Conservation (phyloP, 805 yeast genomes). For the Tetrapisispora arboricola region DNA sequence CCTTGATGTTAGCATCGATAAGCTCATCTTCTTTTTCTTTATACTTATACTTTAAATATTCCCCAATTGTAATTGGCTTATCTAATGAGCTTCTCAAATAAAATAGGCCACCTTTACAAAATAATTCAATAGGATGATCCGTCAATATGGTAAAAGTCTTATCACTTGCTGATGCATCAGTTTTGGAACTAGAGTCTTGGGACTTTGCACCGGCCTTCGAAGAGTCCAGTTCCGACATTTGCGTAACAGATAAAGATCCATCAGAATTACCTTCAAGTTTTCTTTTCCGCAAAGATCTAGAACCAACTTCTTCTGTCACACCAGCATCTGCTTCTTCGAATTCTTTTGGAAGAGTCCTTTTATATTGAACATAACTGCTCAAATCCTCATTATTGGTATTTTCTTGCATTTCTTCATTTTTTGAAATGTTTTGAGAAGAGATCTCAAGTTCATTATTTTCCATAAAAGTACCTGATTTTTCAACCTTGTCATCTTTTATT, state of each 20-base stretch:
- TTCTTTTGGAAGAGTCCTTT: background rate
- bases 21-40: slow-evolving; percentile 25
- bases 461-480: too few species aligned
- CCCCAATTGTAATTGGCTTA: slow-evolving; percentile 25
- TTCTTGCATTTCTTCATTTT: background rate
- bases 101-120: slow-evolving; percentile 26
- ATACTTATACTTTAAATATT: slow-evolving; percentile 25
- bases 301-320: slow-evolving; percentile 5
- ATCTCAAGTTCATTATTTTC: too few species aligned
- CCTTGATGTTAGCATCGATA: slow-evolving; percentile 12
- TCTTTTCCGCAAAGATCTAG: slow-evolving; percentile 8
- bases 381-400: background rate
- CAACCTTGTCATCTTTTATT: too few species aligned
- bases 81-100: slow-evolving; percentile 20
- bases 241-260: slow-evolving; percentile 1
- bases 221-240: background rate
- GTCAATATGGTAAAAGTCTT: slow-evolving; percentile 8
- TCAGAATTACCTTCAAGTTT: slow-evolving; percentile 3
- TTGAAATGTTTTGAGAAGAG: too few species aligned
- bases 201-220: background rate
- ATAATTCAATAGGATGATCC: slow-evolving; percentile 24
- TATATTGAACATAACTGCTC: background rate
- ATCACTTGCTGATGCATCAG: background rate
- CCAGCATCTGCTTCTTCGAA: background rate
- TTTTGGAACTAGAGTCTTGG: background rate